phyloP scores from a whole-genome alignment of 306 rosid species.

The Purshia tridentata region DNA sequence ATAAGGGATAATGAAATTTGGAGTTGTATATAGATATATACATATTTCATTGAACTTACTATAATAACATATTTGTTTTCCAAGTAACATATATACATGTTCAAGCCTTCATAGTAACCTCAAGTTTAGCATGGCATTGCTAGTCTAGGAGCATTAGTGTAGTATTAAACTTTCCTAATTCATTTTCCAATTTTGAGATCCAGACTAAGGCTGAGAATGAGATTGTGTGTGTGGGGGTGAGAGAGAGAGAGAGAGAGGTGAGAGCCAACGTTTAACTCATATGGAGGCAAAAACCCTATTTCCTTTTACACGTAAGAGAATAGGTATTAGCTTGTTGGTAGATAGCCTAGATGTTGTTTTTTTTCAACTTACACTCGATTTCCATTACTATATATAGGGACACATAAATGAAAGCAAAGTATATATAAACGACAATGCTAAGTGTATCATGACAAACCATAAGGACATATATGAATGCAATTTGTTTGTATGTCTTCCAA shows the following conservation, averaged over 20 bases:
- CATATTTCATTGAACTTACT: too few species aligned
- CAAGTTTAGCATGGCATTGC: too few species aligned
- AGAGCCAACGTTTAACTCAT: neutral
- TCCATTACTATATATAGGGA: neutral
- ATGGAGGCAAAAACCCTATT: neutral
- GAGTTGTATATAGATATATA: neutral
- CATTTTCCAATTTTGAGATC: too few species aligned
- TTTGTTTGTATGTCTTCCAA: neutral
- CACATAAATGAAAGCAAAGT: too few species aligned
- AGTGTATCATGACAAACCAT: neutral
- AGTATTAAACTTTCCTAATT: too few species aligned
- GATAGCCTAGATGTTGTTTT: neutral
- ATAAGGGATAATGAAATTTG: neutral
- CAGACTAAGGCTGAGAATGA: too few species aligned
- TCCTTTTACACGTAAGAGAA: neutral
- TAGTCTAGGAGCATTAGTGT: too few species aligned
- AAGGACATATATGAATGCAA: neutral
- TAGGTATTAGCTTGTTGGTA: neutral
- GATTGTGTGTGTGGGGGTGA: too few species aligned
- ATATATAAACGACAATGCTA: neutral
- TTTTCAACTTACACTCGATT: constrained; percentile 1
- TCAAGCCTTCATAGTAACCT: too few species aligned
- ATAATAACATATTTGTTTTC: too few species aligned
- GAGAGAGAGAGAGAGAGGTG: neutral
- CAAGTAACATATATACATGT: too few species aligned